Conservation (phyloP, 495 filamentous ascomycete genomes). For the Podospora fimiseda region DNA sequence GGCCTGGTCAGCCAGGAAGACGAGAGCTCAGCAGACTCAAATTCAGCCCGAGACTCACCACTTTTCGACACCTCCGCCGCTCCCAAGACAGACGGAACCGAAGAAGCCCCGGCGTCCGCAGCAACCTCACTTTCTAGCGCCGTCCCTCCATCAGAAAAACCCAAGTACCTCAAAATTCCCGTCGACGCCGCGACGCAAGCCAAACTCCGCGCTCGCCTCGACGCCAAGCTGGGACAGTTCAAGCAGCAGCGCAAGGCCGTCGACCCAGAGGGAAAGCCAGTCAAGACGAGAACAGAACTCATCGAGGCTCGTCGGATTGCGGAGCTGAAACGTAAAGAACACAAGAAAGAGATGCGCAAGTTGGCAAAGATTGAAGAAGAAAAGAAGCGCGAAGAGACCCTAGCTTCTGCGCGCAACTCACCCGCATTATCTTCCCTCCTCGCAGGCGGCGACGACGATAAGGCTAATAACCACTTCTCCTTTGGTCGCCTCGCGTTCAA, state of each 20-base stretch:
- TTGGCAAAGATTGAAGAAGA: slow-evolving; percentile 72
- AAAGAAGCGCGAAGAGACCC: slow-evolving; percentile 58
- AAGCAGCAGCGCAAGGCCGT: slow-evolving; percentile 78
- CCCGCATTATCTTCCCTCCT: slow-evolving; percentile 63
- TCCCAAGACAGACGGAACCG: slow-evolving; percentile 36
- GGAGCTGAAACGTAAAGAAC: slow-evolving; percentile 73
- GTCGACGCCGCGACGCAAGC: slow-evolving; percentile 52
- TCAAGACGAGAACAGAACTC: slow-evolving; percentile 77
- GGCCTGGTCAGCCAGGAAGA: slow-evolving; percentile 40
- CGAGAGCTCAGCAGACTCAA: slow-evolving; percentile 40
- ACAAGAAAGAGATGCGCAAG: slow-evolving; percentile 74
- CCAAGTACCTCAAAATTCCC: slow-evolving; percentile 48
- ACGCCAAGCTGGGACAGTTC: slow-evolving; percentile 73
- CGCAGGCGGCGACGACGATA: slow-evolving; percentile 46
- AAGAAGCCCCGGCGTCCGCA: slow-evolving; percentile 48
- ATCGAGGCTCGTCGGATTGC: slow-evolving; percentile 84
- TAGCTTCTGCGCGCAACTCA: slow-evolving; percentile 56
- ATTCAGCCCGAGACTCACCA: slow-evolving; percentile 55
- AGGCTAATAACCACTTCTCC: slow-evolving; percentile 58
- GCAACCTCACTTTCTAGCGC: slow-evolving; percentile 69
- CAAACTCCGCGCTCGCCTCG: slow-evolving; percentile 61
- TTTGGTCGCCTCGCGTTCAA: slow-evolving; percentile 84
- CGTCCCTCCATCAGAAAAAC: slow-evolving; percentile 51
- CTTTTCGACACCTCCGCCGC: slow-evolving; percentile 53
- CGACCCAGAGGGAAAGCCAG: slow-evolving; percentile 67